Conservation (phyloP, 345 rosid species). For the Lumnitzera littorea region DNA sequence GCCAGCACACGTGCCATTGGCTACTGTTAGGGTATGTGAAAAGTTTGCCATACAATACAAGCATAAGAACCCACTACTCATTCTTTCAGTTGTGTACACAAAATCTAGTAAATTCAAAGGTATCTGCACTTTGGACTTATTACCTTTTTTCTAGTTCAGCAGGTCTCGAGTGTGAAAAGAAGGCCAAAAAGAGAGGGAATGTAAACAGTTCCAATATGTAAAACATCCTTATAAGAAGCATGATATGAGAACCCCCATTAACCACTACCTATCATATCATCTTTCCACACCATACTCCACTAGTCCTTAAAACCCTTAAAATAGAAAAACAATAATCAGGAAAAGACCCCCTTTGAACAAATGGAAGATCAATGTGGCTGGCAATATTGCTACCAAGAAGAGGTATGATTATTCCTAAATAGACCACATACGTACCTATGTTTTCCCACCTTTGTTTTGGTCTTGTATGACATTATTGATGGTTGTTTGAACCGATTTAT, state of each 20-base stretch:
- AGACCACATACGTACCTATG: not conserved
- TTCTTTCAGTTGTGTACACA: not conserved
- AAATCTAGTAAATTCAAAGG: slow-evolving; percentile 12
- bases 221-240: not conserved
- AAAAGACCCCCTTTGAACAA: not conserved
- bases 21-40: too few relatives aligned
- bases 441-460: not conserved
- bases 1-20: too few relatives aligned
- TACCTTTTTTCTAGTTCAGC: slow-evolving; percentile 18
- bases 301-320: not conserved
- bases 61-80: too few relatives aligned
- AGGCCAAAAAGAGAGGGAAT: not conserved
- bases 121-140: slow-evolving; percentile 10
- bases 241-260: not conserved
- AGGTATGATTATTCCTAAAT: slow-evolving; percentile 15
- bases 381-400: slow-evolving; percentile 26
- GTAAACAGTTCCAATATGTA: not conserved
- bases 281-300: not conserved
- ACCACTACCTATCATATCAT: not conserved
- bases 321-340: too few relatives aligned
- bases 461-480: not conserved
- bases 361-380: slow-evolving; percentile 41
- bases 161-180: slow-evolving; percentile 19
- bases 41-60: too few relatives aligned
- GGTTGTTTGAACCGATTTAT: not conserved